phyloP scores from a whole-genome alignment of 1,284 basidiomycete species.

The Irpex sp. region DNA sequence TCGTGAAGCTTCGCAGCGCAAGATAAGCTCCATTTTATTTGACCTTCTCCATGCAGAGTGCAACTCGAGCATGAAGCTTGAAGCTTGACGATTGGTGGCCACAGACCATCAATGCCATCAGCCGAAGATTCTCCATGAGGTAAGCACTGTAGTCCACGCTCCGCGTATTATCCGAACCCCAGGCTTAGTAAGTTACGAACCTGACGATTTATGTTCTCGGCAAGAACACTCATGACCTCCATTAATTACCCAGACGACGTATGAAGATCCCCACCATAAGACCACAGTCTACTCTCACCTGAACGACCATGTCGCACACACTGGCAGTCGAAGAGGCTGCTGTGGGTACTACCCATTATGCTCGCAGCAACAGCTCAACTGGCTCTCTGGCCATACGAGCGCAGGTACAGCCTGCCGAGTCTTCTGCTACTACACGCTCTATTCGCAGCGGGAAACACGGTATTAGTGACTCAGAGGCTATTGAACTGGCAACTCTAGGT shows the following conservation, averaged over 20 bases:
- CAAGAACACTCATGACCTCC: conserved; percentile 2
- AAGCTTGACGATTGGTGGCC: too few species aligned
- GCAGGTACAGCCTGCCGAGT: neutral
- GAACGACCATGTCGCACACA: neutral
- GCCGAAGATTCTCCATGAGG: neutral
- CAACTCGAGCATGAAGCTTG: too few species aligned
- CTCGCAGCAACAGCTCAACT: neutral
- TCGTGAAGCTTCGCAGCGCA: too few species aligned
- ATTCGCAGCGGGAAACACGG: neutral
- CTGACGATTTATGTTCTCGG: neutral
- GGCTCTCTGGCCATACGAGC: conserved; percentile 2
- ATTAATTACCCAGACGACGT: neutral
- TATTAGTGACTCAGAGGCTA: neutral
- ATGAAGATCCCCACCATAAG: neutral
- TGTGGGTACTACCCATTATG: neutral
- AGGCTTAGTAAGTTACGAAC: too few species aligned
- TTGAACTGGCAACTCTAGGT: neutral
- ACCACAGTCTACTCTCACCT: neutral
- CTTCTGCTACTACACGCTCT: neutral
- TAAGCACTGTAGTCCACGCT: neutral
- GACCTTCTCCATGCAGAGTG: too few species aligned
- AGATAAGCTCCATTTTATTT: too few species aligned
- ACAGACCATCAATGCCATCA: too few species aligned
- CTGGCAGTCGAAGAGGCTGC: neutral
- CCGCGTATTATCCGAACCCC: neutral